A percentile compares a stretch with the other conserved stretches of the same genome.
These are phyloP conservation scores for Arabidopsis arenosa DNA, from an alignment of 345 rosid species.

Conservation along the genomic window DNA sequence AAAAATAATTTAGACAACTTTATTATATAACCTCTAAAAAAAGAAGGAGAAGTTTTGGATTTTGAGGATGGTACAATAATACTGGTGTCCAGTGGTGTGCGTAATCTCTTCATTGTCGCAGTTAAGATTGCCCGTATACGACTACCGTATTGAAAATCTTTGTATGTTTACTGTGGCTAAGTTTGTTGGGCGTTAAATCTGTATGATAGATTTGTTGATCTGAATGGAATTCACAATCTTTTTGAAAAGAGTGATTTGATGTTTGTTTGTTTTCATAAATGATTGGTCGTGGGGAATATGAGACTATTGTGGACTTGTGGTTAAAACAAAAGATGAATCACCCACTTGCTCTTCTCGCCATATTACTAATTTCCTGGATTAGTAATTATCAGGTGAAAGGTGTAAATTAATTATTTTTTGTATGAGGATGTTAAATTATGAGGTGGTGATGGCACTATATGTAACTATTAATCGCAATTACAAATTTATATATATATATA, in stretches of 20 bases:
- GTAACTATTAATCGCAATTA: background rate
- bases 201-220: background rate
- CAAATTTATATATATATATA: no score
- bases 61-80: background rate
- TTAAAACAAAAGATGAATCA: background rate
- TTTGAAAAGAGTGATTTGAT: slow-evolving; percentile 38
- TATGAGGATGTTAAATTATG: background rate
- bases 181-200: background rate
- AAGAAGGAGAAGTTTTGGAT: background rate
- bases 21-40: no score
- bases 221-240: slow-evolving; percentile 13
- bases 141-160: background rate
- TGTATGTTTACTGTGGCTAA: background rate
- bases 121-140: background rate
- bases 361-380: background rate
- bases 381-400: background rate
- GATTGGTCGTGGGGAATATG: slow-evolving; percentile 9
- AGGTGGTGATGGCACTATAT: background rate
- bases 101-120: background rate
- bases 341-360: background rate
- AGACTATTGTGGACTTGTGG: background rate
- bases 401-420: no score
- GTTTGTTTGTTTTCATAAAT: slow-evolving; percentile 24
- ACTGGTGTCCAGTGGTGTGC: background rate
- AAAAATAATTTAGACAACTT: no score